phyloP scores from a whole-genome alignment of 1,139 yeast species.

The Yamadazyma membranifaciens region DNA sequence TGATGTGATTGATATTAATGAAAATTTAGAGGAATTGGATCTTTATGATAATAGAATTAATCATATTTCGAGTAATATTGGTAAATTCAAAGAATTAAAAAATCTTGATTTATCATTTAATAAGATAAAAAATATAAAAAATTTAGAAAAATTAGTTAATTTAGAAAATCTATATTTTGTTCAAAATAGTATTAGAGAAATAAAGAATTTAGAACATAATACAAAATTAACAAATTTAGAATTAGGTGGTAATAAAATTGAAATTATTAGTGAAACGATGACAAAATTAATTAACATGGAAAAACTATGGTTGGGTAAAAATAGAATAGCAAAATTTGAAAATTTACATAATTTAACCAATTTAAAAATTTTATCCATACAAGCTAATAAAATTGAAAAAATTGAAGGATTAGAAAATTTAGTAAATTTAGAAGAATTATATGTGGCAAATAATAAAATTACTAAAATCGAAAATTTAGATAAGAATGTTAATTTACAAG shows the following conservation, averaged over 20 bases:
- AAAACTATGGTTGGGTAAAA: constrained; percentile 93
- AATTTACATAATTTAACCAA: constrained; percentile 62
- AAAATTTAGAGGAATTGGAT: constrained; percentile 72
- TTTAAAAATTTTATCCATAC: constrained; percentile 79
- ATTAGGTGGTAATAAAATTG: constrained; percentile 86
- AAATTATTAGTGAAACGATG: constrained; percentile 58
- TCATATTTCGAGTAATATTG: constrained; percentile 72
- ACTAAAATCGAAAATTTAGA: constrained; percentile 76
- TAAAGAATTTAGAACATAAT: constrained; percentile 64
- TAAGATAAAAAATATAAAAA: constrained; percentile 83
- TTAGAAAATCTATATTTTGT: constrained; percentile 77
- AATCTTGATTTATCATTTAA: constrained; percentile 86
- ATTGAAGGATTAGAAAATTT: constrained; percentile 80
- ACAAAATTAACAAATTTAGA: constrained; percentile 69
- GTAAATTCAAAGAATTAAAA: constrained; percentile 56
- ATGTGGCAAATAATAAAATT: constrained; percentile 84
- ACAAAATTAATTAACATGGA: constrained; percentile 53
- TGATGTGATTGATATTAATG: constrained; percentile 60
- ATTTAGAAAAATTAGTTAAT: constrained; percentile 60
- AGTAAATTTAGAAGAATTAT: constrained; percentile 75
- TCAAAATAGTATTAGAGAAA: constrained; percentile 79
- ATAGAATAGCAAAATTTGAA: constrained; percentile 64
- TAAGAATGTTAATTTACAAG: constrained; percentile 61
- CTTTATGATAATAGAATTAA: constrained; percentile 88
- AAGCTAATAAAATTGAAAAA: constrained; percentile 76